Base-by-base conservation (phyloP, 1,139 yeast species). In the Candida tunisiensis region DNA sequence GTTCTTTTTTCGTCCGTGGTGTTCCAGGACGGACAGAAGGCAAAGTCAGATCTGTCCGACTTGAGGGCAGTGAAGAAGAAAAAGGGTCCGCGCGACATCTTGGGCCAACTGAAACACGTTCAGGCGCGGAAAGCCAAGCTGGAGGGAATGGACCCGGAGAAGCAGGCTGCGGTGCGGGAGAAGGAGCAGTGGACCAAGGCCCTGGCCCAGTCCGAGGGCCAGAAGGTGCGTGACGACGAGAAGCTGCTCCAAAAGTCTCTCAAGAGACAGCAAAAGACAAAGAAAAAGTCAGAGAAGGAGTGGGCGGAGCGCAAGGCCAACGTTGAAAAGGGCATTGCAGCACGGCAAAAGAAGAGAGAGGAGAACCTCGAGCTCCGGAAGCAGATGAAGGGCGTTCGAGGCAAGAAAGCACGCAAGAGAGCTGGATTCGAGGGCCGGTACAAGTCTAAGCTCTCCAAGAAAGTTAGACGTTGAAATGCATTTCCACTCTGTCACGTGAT, bases 131-230 rank as follows among this genome's bases (percentile, higher is more conserved):
- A 77, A 45, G 63, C 63, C 19, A 75, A 70, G 44, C 41, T 80
- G 19, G 65, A 66, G 11, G 49, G 57, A 25, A 53, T 82, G 45
- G 72, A 73, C 33, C 69, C 67, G 13, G 79, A 74, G 27, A 73
- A 78, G 35, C 72, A 68, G 43, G 57, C 60, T 21, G 64, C 65
- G 33, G 54, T 65, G 19, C 65, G 65, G 32, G 82, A 77, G 36
- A 82, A 83, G 43, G 74, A 71, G 21, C 70, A 74, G 42, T 88
- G 99, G 99, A 72, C 69, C 42, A 65, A 69, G 39, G 80, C 91
- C 12, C 61, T 85, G 57, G 65, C 77, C 19, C 88, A 77, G 44
- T 85, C 93, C 3, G 93, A 83, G 52, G 98, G 98, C 26, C 60
- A 55, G 24, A 85, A 82, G 49, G 59, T 85, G 27, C 78, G 77